Conservation (phyloP, 2,329 filamentous ascomycete genomes). For the Sporothrix luriei region DNA sequence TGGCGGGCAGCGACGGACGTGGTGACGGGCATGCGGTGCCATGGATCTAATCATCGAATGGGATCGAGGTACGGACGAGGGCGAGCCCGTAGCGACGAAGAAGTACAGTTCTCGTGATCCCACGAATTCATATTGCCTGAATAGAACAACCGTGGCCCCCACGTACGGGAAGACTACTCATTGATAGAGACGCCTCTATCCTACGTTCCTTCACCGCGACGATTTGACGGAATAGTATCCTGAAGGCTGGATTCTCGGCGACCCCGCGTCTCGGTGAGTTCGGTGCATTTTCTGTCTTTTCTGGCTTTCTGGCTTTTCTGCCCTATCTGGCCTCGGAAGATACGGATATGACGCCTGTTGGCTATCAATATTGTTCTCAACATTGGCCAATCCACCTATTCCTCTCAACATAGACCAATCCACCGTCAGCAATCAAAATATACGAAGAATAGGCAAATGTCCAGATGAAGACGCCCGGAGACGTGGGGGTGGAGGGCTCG, state of each 20-base stretch:
- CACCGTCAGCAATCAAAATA: conserved; percentile 7
- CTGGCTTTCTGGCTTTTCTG: no score
- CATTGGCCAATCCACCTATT: no score
- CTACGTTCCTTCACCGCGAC: neutral
- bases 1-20: conserved; percentile 81
- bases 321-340: neutral
- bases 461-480: neutral
- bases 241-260: neutral
- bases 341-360: neutral
- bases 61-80: no score
- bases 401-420: no score
- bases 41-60: conserved; percentile 16
- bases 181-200: neutral
- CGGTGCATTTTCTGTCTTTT: no score
- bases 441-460: neutral
- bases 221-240: neutral
- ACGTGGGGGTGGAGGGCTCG: neutral
- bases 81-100: neutral
- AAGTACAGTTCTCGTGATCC: neutral
- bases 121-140: no score
- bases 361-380: no score
- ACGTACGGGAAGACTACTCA: neutral
- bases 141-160: neutral
- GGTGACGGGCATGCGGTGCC: conserved; percentile 66
- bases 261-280: neutral